These are phyloP conservation scores for Spergularia azorica DNA, from an alignment of 179 eudicot genomes.

Conservation along the genomic window DNA sequence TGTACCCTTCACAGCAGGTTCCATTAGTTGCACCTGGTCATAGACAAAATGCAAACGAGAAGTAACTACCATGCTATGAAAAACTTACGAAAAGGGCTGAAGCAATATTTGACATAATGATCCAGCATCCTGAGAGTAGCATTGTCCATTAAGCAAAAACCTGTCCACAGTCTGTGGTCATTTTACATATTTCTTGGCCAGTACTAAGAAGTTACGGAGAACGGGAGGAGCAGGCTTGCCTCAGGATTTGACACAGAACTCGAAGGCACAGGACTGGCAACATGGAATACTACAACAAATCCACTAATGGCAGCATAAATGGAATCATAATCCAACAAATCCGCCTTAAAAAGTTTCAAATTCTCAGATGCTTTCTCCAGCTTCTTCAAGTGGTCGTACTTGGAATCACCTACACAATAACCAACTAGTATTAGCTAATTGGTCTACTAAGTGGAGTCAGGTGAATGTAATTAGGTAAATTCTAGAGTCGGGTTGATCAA, in stretches of 20 bases:
- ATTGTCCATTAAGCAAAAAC: neutral
- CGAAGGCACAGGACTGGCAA: slow-evolving; percentile 83
- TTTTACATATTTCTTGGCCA: neutral
- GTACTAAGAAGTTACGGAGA: neutral
- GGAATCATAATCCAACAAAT: slow-evolving; percentile 60
- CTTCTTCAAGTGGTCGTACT: slow-evolving; percentile 59
- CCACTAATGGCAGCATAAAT: slow-evolving; percentile 53
- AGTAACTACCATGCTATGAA: neutral
- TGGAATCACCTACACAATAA: slow-evolving; percentile 53
- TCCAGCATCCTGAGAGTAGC: neutral
- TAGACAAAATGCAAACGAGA: slow-evolving; percentile 1
- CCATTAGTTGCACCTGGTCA: slow-evolving; percentile 52
- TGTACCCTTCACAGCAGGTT: slow-evolving; percentile 74
- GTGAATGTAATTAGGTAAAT: too few relatives aligned
- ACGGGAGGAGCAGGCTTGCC: slow-evolving; percentile 40
- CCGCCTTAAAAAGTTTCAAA: slow-evolving; percentile 62
- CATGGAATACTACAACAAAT: slow-evolving; percentile 72
- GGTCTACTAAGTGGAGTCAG: neutral
- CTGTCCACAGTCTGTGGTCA: neutral
- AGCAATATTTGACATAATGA: neutral
- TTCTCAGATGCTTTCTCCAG: slow-evolving; percentile 62
- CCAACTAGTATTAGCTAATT: neutral
- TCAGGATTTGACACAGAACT: slow-evolving; percentile 66
- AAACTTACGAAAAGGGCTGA: neutral
- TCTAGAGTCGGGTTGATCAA: too few relatives aligned